Conservation (phyloP, 2,329 filamentous ascomycete species). For the Mycogone perniciosa region DNA sequence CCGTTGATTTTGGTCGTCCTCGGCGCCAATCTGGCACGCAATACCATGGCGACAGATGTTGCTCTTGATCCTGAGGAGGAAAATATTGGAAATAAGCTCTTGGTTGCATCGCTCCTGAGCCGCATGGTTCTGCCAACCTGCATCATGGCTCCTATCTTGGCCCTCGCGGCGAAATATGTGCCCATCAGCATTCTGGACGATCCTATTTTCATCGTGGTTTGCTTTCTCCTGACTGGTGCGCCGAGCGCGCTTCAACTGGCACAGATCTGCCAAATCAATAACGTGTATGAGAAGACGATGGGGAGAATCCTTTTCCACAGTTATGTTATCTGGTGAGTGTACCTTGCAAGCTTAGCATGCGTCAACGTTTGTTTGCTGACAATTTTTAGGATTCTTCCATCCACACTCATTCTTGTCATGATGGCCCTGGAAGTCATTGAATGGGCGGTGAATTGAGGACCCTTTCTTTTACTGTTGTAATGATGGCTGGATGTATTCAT, state of each 20-base stretch:
- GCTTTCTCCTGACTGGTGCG: constrained; percentile 90
- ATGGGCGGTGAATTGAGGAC: constrained; percentile 54
- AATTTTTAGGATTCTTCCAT: constrained; percentile 72
- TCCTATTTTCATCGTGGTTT: constrained; percentile 96
- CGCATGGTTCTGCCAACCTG: constrained; percentile 89
- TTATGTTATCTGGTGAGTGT: constrained; percentile 69
- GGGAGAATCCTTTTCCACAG: constrained; percentile 89
- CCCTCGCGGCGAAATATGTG: constrained; percentile 80
- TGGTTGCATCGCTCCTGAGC: constrained; percentile 77
- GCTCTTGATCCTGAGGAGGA: constrained; percentile 64
- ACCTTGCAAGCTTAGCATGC: not conserved
- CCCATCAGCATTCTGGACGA: constrained; percentile 93
- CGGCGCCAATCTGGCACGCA: constrained; percentile 87
- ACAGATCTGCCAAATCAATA: constrained; percentile 98
- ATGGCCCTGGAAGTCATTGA: constrained; percentile 86
- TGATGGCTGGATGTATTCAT: too few relatives aligned
- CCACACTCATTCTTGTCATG: constrained; percentile 85
- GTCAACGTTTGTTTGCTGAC: constrained; percentile 22
- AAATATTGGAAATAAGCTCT: constrained; percentile 63
- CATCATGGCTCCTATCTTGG: constrained; percentile 86
- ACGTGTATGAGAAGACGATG: constrained; percentile 93
- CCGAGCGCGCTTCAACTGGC: constrained; percentile 90
- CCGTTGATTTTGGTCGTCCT: constrained; percentile 93
- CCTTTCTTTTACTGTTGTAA: not conserved
- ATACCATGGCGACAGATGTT: constrained; percentile 67